phyloP scores from a whole-genome alignment of 176 grass and related monocot genomes.

The Oropetium thomaeum region DNA sequence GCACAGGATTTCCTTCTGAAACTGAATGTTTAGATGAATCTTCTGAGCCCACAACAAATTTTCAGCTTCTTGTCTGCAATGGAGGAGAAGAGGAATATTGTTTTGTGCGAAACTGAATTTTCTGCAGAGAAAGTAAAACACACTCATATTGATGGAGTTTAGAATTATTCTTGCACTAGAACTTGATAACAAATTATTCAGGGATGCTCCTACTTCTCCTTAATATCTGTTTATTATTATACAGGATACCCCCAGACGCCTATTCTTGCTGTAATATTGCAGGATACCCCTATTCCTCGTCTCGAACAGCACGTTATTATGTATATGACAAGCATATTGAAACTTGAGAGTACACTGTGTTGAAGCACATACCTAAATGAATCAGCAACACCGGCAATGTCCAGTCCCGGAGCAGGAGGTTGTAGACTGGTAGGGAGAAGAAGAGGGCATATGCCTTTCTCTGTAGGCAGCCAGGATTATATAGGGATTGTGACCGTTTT shows the following conservation, averaged over 20 bases:
- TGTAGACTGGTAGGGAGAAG: too few species aligned
- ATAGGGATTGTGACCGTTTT: neutral
- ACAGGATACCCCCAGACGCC: neutral
- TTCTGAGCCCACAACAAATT: neutral
- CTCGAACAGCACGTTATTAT: neutral
- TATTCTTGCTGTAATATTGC: neutral
- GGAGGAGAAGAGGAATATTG: neutral
- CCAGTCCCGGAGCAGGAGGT: neutral
- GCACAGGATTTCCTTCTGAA: neutral
- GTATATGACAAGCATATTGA: constrained; percentile 7
- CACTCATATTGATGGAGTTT: neutral
- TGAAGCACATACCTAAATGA: constrained; percentile 8
- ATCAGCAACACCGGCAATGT: constrained; percentile 4
- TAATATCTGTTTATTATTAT: too few species aligned
- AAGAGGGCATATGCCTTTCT: neutral
- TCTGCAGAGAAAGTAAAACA: neutral
- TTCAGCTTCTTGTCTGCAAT: neutral
- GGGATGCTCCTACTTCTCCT: too few species aligned
- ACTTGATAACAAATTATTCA: neutral
- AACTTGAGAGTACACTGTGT: neutral
- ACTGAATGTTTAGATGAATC: neutral
- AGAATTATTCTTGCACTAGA: neutral
- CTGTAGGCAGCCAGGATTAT: neutral
- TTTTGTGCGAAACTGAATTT: neutral
- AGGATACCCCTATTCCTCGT: constrained; percentile 1